A percentile compares a stretch with the other conserved stretches of the same genome.
Evolutionary conservation across 73 alveolate species (phyloP).

Genomic region (Paramecium sonneborni): DNA sequence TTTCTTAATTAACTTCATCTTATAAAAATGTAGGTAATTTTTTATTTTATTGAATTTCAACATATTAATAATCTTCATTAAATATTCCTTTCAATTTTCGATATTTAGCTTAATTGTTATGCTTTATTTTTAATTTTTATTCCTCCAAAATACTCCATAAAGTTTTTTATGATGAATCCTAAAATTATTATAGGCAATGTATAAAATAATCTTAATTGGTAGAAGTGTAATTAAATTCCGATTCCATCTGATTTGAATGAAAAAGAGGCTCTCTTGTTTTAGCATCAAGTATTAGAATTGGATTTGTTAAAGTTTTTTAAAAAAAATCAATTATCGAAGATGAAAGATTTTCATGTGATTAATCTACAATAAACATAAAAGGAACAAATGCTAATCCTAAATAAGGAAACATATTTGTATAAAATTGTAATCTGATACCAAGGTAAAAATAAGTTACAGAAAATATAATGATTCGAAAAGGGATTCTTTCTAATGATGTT

Average conservation of each 20-base stretch:
- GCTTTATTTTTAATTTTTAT: neutral
- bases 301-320: neutral
- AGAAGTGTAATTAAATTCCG: neutral
- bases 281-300: neutral
- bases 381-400: conserved; percentile 16
- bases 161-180: neutral
- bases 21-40: neutral
- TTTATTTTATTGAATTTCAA: neutral
- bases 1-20: neutral
- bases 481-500: neutral
- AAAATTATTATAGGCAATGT: neutral
- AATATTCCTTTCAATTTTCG: neutral
- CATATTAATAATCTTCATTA: neutral
- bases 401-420: neutral
- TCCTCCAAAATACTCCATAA: neutral
- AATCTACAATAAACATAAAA: neutral
- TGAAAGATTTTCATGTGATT: neutral
- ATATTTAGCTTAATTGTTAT: neutral
- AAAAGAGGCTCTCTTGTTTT: neutral
- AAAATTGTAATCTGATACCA: neutral
- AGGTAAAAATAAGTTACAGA: neutral
- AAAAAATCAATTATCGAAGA: neutral
- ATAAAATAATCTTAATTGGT: neutral
- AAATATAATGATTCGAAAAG: neutral
- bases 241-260: neutral